A percentile compares a stretch with the other conserved stretches of the same genome.
Evolutionary conservation across 768 basidiomycete species (phyloP).

Genomic region (Suillus plorans): DNA sequence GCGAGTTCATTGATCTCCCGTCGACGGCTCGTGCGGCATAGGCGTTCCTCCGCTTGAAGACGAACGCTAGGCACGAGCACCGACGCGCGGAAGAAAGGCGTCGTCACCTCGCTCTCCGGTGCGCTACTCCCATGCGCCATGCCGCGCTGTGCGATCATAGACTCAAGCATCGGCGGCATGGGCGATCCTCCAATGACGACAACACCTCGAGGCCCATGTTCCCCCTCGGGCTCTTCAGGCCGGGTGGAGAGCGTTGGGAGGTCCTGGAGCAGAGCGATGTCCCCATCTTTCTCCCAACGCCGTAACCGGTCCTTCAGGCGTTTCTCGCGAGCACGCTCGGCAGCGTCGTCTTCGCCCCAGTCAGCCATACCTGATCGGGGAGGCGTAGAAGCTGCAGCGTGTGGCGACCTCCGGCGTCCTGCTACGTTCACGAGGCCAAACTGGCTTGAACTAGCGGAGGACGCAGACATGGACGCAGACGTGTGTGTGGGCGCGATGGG

Average conservation of each 20-base stretch:
- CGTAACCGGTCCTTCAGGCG: slow-evolving; percentile 69
- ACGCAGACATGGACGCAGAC: slow-evolving; percentile 7
- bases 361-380: slow-evolving; percentile 44
- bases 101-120: slow-evolving; percentile 26
- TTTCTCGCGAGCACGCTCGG: slow-evolving; percentile 67
- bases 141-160: slow-evolving; percentile 15
- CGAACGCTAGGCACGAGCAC: slow-evolving; percentile 66
- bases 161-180: slow-evolving; percentile 27
- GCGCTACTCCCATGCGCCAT: slow-evolving; percentile 18
- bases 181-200: slow-evolving; percentile 51
- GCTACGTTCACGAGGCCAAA: slow-evolving; percentile 44
- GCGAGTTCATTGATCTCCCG: slow-evolving; percentile 78
- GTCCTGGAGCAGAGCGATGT: slow-evolving; percentile 58
- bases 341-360: slow-evolving; percentile 66
- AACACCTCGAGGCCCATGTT: slow-evolving; percentile 36
- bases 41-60: slow-evolving; percentile 52
- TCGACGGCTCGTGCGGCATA: slow-evolving; percentile 58
- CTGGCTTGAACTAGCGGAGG: slow-evolving; percentile 23
- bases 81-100: slow-evolving; percentile 64
- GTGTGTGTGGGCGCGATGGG: slow-evolving; percentile 42
- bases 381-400: slow-evolving; percentile 29
- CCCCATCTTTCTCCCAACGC: slow-evolving; percentile 68
- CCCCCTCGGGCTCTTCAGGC: slow-evolving; percentile 37
- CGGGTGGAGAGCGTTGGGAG: slow-evolving; percentile 51
- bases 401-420: slow-evolving; percentile 41